Conservation (phyloP, 2,329 filamentous ascomycete genomes). For the Aaosphaeria pasadenensis region DNA sequence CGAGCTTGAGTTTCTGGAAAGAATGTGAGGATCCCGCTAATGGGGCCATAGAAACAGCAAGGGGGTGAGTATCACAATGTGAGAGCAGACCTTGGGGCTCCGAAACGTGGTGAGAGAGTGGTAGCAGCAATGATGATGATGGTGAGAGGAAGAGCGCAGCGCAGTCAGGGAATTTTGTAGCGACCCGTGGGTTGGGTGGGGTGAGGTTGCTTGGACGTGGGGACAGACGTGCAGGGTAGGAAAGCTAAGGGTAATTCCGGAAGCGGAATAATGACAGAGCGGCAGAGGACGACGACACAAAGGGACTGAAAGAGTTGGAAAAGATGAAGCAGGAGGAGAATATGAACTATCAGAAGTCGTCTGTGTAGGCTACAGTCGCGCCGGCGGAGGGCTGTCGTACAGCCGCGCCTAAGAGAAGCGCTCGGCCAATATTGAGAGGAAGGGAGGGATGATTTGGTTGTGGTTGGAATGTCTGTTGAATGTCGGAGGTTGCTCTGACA, state of each 20-base stretch:
- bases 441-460: too few species aligned
- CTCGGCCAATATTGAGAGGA: too few species aligned
- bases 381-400: too few species aligned
- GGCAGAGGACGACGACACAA: not conserved
- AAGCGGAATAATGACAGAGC: not conserved
- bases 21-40: constrained; percentile 36
- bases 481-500: too few species aligned
- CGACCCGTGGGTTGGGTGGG: not conserved
- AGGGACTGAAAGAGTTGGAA: not conserved
- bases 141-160: too few species aligned
- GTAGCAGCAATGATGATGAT: not conserved
- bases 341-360: too few species aligned
- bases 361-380: too few species aligned
- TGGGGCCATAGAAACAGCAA: constrained; percentile 35
- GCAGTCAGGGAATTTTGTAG: too few species aligned
- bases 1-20: constrained; percentile 43
- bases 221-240: not conserved
- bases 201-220: not conserved
- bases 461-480: too few species aligned
- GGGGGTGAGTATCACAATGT: constrained; percentile 26
- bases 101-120: not conserved
- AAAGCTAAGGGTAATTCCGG: not conserved
- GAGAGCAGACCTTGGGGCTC: constrained; percentile 10
- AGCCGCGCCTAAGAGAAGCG: too few species aligned
- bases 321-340: too few species aligned